These are phyloP conservation scores for Verticillium dahliae DNA, from an alignment of 2,329 filamentous ascomycete species.

Conservation along the genomic window DNA sequence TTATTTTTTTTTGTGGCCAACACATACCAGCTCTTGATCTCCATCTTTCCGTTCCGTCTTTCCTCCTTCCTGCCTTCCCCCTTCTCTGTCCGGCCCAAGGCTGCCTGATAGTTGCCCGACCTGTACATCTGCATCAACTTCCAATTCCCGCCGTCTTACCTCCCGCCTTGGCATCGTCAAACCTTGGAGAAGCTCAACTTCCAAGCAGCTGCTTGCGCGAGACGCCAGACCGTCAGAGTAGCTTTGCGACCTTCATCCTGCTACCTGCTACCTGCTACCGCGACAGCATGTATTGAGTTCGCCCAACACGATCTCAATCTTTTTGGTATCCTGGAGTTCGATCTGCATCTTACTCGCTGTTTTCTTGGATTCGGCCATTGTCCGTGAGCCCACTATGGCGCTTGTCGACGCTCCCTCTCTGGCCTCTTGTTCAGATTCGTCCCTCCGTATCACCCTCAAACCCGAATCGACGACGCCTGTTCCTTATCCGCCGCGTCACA, in stretches of 20 bases:
- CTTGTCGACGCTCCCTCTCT: constrained; percentile 21
- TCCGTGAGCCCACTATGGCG: constrained; percentile 21
- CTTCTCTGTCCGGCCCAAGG: background rate
- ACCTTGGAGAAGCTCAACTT: background rate
- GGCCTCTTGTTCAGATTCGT: constrained; percentile 25
- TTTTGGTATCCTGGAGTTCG: constrained; percentile 38
- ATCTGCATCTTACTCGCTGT: constrained; percentile 19
- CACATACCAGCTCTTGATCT: background rate
- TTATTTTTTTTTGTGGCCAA: background rate
- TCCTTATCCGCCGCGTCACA: constrained; percentile 13
- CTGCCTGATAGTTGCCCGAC: background rate
- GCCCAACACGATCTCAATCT: constrained; percentile 17
- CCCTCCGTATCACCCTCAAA: constrained; percentile 29
- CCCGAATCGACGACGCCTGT: background rate
- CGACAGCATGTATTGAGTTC: constrained; percentile 34
- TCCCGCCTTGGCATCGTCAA: background rate
- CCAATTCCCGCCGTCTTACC: background rate
- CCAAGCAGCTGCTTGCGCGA: constrained; percentile 1
- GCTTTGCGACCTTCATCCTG: constrained; percentile 11
- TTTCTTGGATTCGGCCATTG: constrained; percentile 14
- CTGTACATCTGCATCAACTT: background rate
- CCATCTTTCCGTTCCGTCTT: background rate
- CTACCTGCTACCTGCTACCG: constrained; percentile 17
- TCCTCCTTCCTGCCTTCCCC: background rate
- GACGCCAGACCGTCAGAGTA: constrained; percentile 2